Base-by-base conservation (phyloP, 768 basidiomycete species). In the Mycena vulgaris region DNA sequence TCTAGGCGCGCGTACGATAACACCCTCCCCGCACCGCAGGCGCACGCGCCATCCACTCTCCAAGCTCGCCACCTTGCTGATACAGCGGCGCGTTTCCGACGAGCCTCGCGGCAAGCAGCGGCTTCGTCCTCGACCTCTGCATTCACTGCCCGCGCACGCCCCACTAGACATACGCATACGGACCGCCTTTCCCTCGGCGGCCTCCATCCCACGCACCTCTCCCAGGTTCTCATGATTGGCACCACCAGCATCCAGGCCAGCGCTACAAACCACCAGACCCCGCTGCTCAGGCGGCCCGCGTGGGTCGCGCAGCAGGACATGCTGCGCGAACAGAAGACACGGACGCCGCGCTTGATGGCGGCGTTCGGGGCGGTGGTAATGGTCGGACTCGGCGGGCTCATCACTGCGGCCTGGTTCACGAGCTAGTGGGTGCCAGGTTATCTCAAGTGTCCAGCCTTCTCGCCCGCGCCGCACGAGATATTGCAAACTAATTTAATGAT, bases 1-100 rank as follows among this genome's bases (percentile, higher is more conserved):
- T 35, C 21, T 28, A 72, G 71, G 16, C 66, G 71, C 28, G 71
- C 71, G n/a, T 72, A 72, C 47, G 71, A 72, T 30, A 72, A 72
- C n/a, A 72, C 71, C 19, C 66, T 72, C 5, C 71, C 71, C 25
- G 52, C 48, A 4, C 31, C 53, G 11, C 56, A 63, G 19, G 61
- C 49, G 2, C 51, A 39, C 19, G 16, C 60, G 21, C 48, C 66
- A 11, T 72, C 71, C 37, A 60, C 71, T 8, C 59, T 69, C 2
- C 64, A 72, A 3, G 49, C 71, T 1, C 71, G 68, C 23, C 71
- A 72, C 53, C n/a, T 69, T 8, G 63, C 63, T 10, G 71, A 72
- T 23, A 72, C 71, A 17, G 71, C 71, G 3, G 71, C 71, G 19
- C 71, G 71, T 33, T 53, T 69, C 30, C 67, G 71, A 16, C 71